Conservation (phyloP, 345 rosid genomes). For the Iberis pinnata region DNA sequence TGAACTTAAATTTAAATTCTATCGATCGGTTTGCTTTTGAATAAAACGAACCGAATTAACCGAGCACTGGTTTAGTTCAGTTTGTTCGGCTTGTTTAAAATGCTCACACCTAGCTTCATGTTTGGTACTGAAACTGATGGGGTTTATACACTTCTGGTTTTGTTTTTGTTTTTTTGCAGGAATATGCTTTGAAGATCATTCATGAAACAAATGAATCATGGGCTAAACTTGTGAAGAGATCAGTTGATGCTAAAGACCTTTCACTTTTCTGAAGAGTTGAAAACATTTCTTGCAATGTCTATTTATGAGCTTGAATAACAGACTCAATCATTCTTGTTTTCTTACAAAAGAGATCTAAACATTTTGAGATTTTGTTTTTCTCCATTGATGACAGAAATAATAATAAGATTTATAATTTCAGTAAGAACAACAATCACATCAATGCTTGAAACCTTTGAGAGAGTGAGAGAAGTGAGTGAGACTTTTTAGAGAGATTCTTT, state of each 20-base stretch:
- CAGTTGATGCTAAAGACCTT: slow-evolving; percentile 53
- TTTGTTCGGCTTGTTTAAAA: too few species aligned
- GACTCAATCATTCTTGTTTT: slow-evolving; percentile 20
- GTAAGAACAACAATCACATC: not conserved
- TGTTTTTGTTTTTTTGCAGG: slow-evolving; percentile 34
- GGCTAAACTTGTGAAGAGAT: slow-evolving; percentile 75
- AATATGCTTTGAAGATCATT: slow-evolving; percentile 75
- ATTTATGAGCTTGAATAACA: slow-evolving; percentile 1
- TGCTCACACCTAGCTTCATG: too few species aligned
- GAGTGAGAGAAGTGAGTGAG: not conserved
- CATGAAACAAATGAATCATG: slow-evolving; percentile 74
- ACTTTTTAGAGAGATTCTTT: slow-evolving; percentile 16
- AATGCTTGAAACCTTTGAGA: not conserved
- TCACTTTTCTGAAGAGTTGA: slow-evolving; percentile 39
- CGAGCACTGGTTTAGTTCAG: too few species aligned
- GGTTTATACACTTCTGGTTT: not conserved
- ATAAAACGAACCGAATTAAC: too few species aligned
- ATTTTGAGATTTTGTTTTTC: slow-evolving; percentile 15
- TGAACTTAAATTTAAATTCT: too few species aligned
- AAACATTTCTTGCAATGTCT: slow-evolving; percentile 8
- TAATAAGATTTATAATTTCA: not conserved
- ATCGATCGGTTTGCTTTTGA: too few species aligned
- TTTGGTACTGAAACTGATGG: not conserved
- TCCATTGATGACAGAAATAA: slow-evolving; percentile 13
- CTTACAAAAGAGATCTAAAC: not conserved